Conservation (phyloP, 169 alveolate genomes). For the Eimeria tenella region DNA sequence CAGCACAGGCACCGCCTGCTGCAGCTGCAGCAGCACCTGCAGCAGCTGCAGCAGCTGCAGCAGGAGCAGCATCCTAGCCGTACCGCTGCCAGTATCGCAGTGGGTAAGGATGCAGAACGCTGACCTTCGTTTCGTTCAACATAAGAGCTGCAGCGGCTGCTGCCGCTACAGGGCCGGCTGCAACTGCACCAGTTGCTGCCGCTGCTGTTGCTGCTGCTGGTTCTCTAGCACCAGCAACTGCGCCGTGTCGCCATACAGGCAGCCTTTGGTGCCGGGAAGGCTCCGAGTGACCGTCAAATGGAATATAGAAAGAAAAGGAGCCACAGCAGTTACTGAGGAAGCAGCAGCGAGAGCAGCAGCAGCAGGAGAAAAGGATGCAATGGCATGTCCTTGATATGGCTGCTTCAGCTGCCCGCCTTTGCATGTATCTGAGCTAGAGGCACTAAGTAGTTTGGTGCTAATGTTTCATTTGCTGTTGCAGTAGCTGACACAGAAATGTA, state of each 20-base stretch:
- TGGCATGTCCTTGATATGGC: too few species aligned
- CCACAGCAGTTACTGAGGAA: not conserved
- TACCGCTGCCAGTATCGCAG: too few species aligned
- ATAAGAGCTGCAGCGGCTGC: slow-evolving; percentile 17
- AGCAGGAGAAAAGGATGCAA: not conserved
- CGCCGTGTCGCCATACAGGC: too few species aligned
- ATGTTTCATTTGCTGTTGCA: too few species aligned
- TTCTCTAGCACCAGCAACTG: not conserved
- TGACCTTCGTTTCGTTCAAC: too few species aligned
- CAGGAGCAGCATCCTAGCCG: not conserved
- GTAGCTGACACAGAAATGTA: too few species aligned
- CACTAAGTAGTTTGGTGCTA: too few species aligned
- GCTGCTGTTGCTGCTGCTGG: not conserved
- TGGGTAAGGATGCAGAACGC: too few species aligned
- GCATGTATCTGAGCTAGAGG: too few species aligned
- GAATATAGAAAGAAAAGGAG: not conserved
- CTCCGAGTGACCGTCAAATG: too few species aligned
- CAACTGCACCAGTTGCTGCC: not conserved
- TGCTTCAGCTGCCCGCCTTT: too few species aligned
- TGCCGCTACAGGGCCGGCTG: not conserved
- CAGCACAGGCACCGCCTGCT: not conserved
- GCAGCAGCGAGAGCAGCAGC: not conserved
- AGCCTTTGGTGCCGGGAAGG: too few species aligned
- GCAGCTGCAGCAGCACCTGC: not conserved
- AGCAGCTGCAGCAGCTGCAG: slow-evolving; percentile 9